Conservation (phyloP, 305 asterid genomes). For the Fraxinus sp. region DNA sequence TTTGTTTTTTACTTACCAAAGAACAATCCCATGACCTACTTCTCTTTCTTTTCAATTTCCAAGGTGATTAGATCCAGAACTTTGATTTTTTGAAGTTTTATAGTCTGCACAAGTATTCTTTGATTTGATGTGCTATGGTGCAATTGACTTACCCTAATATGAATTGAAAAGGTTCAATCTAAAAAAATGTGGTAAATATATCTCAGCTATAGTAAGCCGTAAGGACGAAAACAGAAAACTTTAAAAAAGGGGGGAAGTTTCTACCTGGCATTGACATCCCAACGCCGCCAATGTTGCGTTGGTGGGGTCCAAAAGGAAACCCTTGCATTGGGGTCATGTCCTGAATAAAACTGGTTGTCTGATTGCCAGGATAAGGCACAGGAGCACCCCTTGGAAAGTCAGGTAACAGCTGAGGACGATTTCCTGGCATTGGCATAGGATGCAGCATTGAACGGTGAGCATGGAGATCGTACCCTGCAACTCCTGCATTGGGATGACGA, state of each 20-base stretch:
- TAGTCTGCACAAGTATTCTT: not conserved
- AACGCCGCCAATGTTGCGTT: slow-evolving; percentile 45
- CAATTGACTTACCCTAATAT: not conserved
- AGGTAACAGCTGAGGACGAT: slow-evolving; percentile 49
- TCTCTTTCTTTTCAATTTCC: not conserved
- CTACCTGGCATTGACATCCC: slow-evolving; percentile 73
- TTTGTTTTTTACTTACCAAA: not conserved
- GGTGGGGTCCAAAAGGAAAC: slow-evolving; percentile 55
- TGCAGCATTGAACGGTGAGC: slow-evolving; percentile 53
- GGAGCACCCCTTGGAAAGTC: slow-evolving; percentile 55
- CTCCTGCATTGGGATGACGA: slow-evolving; percentile 52
- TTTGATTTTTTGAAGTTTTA: not conserved
- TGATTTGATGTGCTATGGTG: not conserved
- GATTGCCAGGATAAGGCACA: slow-evolving; percentile 53
- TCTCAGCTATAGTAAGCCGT: not conserved
- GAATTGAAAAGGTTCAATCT: not conserved
- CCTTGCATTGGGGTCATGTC: slow-evolving; percentile 66
- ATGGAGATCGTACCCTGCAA: slow-evolving; percentile 57
- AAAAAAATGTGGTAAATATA: not conserved
- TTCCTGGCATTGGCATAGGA: slow-evolving; percentile 68
- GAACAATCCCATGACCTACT: slow-evolving; percentile 1
- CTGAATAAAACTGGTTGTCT: slow-evolving; percentile 43
- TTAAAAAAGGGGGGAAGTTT: not conserved
- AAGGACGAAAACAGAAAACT: not conserved
- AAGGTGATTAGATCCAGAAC: slow-evolving; percentile 1